phyloP scores from a whole-genome alignment of 768 basidiomycete genomes.

The Tricholoma sp. region DNA sequence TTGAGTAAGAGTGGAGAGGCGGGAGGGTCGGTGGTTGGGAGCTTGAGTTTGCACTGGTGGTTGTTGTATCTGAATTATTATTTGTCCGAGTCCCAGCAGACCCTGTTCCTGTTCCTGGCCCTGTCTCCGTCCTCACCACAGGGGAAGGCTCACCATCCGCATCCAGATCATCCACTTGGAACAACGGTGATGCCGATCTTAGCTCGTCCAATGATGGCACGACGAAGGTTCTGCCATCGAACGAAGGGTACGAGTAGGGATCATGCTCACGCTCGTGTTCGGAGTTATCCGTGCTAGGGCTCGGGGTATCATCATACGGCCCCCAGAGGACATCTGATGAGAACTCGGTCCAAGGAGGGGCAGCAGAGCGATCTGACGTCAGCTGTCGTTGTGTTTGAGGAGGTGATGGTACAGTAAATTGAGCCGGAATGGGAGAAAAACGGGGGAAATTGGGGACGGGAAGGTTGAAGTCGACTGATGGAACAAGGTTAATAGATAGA shows the following conservation, averaged over 20 bases:
- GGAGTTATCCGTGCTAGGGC: constrained; percentile 2
- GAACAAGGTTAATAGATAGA: not conserved
- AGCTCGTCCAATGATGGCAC: constrained; percentile 11
- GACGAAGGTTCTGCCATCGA: constrained; percentile 2
- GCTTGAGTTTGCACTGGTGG: not conserved
- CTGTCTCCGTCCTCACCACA: not conserved
- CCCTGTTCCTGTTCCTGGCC: not conserved
- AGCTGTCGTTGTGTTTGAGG: not conserved
- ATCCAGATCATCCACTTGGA: constrained; percentile 3
- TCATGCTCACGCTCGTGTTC: not conserved
- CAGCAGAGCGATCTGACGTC: not conserved
- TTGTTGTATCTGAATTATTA: not conserved
- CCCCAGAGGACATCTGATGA: constrained; percentile 1
- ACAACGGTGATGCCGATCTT: constrained; percentile 11
- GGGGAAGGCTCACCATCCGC: not conserved
- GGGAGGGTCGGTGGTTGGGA: constrained; percentile 9
- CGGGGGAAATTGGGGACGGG: not conserved
- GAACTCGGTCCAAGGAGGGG: not conserved
- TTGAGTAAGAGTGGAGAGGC: not conserved
- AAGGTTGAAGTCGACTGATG: not conserved
- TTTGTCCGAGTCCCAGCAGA: not conserved
- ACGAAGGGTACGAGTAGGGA: not conserved
- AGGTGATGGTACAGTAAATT: not conserved
- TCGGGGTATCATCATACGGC: constrained; percentile 1
- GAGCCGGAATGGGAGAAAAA: not conserved